These are phyloP conservation scores for Chrysoporthe deuterocubensis DNA, from an alignment of 2,329 filamentous ascomycete genomes.

Conservation along the genomic window DNA sequence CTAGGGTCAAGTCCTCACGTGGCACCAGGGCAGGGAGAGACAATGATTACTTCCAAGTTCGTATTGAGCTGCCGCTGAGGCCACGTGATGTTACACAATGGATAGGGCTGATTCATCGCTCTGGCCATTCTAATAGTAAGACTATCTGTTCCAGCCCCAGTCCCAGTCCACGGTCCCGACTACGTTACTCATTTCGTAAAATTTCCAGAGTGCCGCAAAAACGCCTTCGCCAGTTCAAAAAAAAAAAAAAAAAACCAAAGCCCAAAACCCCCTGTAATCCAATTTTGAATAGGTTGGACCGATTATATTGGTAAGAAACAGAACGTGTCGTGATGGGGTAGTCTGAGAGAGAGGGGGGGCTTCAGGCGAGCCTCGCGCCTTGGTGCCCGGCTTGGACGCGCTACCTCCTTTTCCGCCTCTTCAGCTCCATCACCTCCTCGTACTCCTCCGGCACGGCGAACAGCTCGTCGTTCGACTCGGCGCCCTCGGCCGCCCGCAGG, in stretches of 20 bases:
- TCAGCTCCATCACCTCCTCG: conserved; percentile 27
- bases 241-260: neutral
- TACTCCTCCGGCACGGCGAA: conserved; percentile 20
- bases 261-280: too few species aligned
- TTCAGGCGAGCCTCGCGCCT: too few species aligned
- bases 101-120: neutral
- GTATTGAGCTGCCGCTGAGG: neutral
- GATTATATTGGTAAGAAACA: neutral
- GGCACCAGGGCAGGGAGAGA: neutral
- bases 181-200: too few species aligned
- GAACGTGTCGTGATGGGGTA: neutral
- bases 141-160: too few species aligned
- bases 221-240: neutral
- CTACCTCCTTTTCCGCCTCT: conserved; percentile 22
- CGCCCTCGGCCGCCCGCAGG: conserved; percentile 33
- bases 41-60: neutral
- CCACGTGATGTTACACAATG: neutral
- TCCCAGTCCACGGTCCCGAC: too few species aligned
- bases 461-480: conserved; percentile 29
- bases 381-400: neutral
- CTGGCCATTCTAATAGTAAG: neutral
- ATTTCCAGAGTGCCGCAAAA: too few species aligned
- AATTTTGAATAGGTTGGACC: too few species aligned
- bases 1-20: neutral
- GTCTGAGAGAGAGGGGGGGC: too few species aligned